phyloP scores from a whole-genome alignment of 177 flowering plant genomes.

The Vitis hybrid region DNA sequence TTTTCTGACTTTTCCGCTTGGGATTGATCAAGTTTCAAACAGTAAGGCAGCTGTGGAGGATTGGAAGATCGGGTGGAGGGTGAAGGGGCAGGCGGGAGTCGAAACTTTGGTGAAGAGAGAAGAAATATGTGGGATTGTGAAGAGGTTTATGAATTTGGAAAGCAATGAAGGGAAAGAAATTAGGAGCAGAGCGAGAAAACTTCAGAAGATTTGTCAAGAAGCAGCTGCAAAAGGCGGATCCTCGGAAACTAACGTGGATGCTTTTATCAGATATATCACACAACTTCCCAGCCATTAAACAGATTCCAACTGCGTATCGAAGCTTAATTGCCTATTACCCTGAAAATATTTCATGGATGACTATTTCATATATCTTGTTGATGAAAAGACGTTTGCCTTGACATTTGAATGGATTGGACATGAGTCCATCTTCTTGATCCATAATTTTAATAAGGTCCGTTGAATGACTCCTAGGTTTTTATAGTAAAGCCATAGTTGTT shows the following conservation, averaged over 20 bases:
- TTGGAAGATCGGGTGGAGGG: slow-evolving; percentile 53
- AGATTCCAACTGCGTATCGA: no score
- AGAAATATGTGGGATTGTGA: slow-evolving; percentile 32
- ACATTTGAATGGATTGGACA: no score
- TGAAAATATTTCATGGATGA: no score
- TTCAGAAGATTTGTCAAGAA: slow-evolving; percentile 17
- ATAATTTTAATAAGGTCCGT: no score
- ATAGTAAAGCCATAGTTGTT: no score
- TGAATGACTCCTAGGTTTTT: no score
- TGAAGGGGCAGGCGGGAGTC: slow-evolving; percentile 13
- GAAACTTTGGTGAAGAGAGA: slow-evolving; percentile 28
- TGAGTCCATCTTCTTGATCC: no score
- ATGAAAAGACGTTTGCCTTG: no score
- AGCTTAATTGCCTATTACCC: no score
- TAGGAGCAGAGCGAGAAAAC: slow-evolving; percentile 22
- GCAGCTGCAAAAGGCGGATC: slow-evolving; percentile 22
- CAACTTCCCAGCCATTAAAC: no score
- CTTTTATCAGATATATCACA: slow-evolving; percentile 17
- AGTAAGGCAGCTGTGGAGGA: slow-evolving; percentile 52
- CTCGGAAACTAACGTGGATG: slow-evolving; percentile 10
- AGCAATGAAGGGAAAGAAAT: slow-evolving; percentile 29
- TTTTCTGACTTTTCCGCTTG: slow-evolving; percentile 50
- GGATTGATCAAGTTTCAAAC: slow-evolving; percentile 41
- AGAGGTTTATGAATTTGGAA: slow-evolving; percentile 38
- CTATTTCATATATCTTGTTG: no score